Conservation (phyloP, 768 basidiomycete genomes). For the Boletus pseudo-olivaceus region DNA sequence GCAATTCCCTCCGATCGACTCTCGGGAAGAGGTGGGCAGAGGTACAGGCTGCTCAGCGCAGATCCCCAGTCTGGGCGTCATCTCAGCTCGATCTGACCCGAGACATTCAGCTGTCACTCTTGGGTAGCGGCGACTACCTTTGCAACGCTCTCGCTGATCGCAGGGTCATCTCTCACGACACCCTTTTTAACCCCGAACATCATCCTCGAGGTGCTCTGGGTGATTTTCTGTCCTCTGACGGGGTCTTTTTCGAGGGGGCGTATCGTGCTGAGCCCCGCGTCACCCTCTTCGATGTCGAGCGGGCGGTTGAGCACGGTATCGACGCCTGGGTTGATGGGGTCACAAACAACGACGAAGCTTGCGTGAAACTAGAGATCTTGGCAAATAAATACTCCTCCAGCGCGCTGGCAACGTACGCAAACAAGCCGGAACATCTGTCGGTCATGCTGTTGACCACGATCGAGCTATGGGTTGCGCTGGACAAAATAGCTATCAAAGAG, state of each 20-base stretch:
- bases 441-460: slow-evolving; percentile 38
- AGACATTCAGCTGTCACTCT: slow-evolving; percentile 36
- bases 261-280: neutral
- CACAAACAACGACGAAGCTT: slow-evolving; percentile 7
- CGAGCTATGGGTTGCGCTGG: slow-evolving; percentile 39
- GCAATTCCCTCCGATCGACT: slow-evolving; percentile 11
- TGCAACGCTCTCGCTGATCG: slow-evolving; percentile 10
- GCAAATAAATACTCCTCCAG: slow-evolving; percentile 27
- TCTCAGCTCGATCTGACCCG: slow-evolving; percentile 22
- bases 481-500: slow-evolving; percentile 19
- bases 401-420: slow-evolving; percentile 26
- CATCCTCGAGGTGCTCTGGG: slow-evolving; percentile 11
- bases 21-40: slow-evolving; percentile 36
- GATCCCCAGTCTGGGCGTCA: neutral
- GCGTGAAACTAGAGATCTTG: slow-evolving; percentile 20
- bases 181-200: neutral
- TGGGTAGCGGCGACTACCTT: slow-evolving; percentile 29
- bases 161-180: neutral
- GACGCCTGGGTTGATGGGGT: slow-evolving; percentile 33
- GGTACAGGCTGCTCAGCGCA: slow-evolving; percentile 27
- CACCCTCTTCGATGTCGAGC: neutral
- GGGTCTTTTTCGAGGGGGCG: neutral
- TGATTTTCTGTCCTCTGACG: neutral
- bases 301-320: slow-evolving; percentile 29
- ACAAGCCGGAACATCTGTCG: slow-evolving; percentile 39